Percentiles rank a stretch among this genome's conserved stretches.
Conservation (phyloP, 2,329 filamentous ascomycete species). For the Epichloe sylvatica region DNA sequence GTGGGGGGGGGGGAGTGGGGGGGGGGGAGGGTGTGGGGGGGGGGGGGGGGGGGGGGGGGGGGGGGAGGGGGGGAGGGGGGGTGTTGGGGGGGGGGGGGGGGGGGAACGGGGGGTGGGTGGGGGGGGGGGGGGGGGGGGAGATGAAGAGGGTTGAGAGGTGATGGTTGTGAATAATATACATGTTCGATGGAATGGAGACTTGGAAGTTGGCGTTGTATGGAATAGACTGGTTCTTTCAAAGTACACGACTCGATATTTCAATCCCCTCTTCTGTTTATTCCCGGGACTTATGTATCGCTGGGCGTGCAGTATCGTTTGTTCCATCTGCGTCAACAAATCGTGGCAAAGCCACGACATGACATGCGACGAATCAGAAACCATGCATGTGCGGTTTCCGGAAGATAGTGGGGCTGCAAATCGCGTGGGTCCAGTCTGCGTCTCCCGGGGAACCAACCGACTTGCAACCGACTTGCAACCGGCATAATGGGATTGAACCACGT, state of each 20-base stretch:
- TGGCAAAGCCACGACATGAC: too few species aligned
- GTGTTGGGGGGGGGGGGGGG: background rate
- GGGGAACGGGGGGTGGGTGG: background rate
- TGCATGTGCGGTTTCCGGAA: slow-evolving; percentile 1
- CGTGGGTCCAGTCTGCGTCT: slow-evolving; percentile 1
- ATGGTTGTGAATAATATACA: background rate
- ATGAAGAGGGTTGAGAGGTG: background rate
- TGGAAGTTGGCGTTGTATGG: background rate
- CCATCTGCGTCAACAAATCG: background rate
- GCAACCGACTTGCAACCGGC: background rate
- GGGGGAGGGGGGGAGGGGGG: background rate
- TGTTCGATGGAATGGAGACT: background rate
- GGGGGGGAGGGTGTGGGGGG: too few species aligned
- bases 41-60: background rate
- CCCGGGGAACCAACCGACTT: slow-evolving; percentile 3
- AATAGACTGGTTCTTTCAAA: background rate
- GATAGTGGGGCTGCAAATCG: background rate
- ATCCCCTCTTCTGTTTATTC: too few species aligned
- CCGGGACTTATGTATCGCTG: too few species aligned
- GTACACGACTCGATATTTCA: too few species aligned
- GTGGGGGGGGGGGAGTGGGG: background rate
- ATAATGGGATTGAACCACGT: too few species aligned
- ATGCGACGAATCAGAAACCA: background rate
- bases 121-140: background rate
- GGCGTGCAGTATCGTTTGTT: too few species aligned